Conservation (phyloP, 1,139 yeast species). For the Zygosaccharomyces pseudobailii region DNA sequence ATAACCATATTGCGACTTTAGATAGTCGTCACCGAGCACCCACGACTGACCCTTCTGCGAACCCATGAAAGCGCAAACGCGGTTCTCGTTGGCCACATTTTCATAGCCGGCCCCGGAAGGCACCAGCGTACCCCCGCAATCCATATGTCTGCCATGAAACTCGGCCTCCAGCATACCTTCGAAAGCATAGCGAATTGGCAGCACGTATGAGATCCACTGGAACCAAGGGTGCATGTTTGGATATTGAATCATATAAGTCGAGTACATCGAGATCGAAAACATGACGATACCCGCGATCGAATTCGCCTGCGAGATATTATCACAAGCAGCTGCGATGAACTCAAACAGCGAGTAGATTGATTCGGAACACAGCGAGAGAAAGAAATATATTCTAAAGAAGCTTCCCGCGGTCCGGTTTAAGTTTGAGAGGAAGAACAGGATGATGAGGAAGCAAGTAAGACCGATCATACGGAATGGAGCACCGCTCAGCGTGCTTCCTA, state of each 20-base stretch:
- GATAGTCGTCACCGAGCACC: slow-evolving; percentile 34
- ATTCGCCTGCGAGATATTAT: slow-evolving; percentile 45
- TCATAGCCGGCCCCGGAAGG: slow-evolving; percentile 42
- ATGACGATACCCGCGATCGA: slow-evolving; percentile 45
- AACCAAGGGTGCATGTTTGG: slow-evolving; percentile 55
- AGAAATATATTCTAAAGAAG: slow-evolving; percentile 44
- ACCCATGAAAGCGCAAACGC: slow-evolving; percentile 39
- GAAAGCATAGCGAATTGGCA: slow-evolving; percentile 49
- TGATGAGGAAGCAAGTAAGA: slow-evolving; percentile 39
- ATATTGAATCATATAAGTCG: slow-evolving; percentile 49
- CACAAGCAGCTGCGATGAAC: slow-evolving; percentile 41
- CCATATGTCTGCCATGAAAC: slow-evolving; percentile 37
- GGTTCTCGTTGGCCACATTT: slow-evolving; percentile 33
- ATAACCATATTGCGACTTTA: slow-evolving; percentile 35
- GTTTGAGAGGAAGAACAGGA: slow-evolving; percentile 46
- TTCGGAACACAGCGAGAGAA: slow-evolving; percentile 37
- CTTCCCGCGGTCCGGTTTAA: slow-evolving; percentile 46
- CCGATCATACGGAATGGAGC: slow-evolving; percentile 41
- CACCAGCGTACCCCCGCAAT: slow-evolving; percentile 36
- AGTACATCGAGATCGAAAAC: slow-evolving; percentile 44
- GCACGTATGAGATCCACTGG: slow-evolving; percentile 51
- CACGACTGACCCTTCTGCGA: slow-evolving; percentile 27
- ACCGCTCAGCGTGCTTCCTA: slow-evolving; percentile 41
- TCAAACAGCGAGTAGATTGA: slow-evolving; percentile 42
- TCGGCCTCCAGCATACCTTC: slow-evolving; percentile 48